Conservation (phyloP, 1,139 yeast species). For the Lodderomyces metapsilosis region DNA sequence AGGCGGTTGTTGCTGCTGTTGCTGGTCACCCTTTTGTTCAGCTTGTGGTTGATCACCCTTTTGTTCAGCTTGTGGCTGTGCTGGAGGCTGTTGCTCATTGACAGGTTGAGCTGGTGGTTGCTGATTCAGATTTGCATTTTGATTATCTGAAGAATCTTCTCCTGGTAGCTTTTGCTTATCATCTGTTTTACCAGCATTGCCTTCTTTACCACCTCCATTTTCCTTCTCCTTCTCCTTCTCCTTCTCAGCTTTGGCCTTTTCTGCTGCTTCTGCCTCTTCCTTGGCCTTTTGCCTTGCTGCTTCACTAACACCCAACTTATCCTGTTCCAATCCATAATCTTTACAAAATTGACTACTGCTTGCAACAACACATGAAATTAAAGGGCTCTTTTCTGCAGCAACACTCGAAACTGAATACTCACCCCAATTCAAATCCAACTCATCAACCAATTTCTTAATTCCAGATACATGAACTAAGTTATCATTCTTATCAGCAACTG, state of each 20-base stretch:
- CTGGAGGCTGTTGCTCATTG: neutral
- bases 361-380: constrained; percentile 18
- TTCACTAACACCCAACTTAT: constrained; percentile 8
- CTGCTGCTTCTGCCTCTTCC: neutral
- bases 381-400: constrained; percentile 2
- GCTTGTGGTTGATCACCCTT: neutral
- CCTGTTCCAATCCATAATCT: constrained; percentile 18
- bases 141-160: neutral
- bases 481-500: constrained; percentile 36
- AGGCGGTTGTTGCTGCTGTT: neutral
- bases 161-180: neutral
- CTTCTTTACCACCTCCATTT: neutral
- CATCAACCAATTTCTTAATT: constrained; percentile 5
- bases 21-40: neutral
- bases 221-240: constrained; percentile 1
- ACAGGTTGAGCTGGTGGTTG: neutral
- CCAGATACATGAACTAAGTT: constrained; percentile 27
- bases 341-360: constrained; percentile 20
- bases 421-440: constrained; percentile 7
- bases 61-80: constrained; percentile 3
- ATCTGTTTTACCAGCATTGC: neutral
- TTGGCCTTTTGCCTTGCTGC: constrained; percentile 4
- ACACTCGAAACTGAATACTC: neutral
- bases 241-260: neutral
- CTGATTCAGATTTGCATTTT: neutral